A percentile compares a stretch with the other conserved stretches of the same genome.
These are phyloP conservation scores for Nothophytophthora sp. DNA, from an alignment of 352 stramenopile species.

Conservation along the genomic window DNA sequence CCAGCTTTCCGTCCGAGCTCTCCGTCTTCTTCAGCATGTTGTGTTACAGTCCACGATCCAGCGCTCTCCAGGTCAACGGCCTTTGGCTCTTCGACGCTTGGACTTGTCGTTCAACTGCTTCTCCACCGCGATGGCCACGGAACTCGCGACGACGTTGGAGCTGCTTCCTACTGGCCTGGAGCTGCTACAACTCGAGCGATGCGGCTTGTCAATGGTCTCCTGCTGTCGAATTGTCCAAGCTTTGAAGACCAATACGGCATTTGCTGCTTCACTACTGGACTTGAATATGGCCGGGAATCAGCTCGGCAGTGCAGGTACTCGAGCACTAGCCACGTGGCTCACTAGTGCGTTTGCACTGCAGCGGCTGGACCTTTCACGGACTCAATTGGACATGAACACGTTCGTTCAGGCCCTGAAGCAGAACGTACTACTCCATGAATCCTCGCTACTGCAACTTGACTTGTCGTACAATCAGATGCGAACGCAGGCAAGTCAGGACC, in stretches of 20 bases:
- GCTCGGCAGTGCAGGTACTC: conserved; percentile 46
- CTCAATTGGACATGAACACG: conserved; percentile 48
- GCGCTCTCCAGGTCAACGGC: conserved; percentile 5
- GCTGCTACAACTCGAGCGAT: conserved; percentile 61
- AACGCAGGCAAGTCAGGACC: conserved; percentile 41
- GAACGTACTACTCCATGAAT: conserved; percentile 70
- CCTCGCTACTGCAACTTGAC: conserved; percentile 56
- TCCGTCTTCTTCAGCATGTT: conserved; percentile 54
- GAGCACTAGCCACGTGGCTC: conserved; percentile 53
- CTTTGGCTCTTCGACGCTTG: conserved; percentile 37
- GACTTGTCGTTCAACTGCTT: conserved; percentile 76
- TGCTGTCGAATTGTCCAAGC: conserved; percentile 42
- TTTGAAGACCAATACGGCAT: conserved; percentile 48
- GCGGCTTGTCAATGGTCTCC: conserved; percentile 27
- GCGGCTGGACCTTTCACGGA: conserved; percentile 62
- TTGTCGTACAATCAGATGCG: conserved; percentile 74
- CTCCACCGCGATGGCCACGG: conserved; percentile 43
- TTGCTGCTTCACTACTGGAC: conserved; percentile 46
- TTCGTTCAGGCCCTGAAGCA: conserved; percentile 61
- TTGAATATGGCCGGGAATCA: conserved; percentile 69
- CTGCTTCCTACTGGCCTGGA: conserved; percentile 49
- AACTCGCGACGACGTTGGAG: conserved; percentile 52
- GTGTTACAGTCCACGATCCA: conserved; percentile 61
- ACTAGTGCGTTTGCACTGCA: conserved; percentile 53
- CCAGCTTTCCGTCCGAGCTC: conserved; percentile 29